phyloP scores from a whole-genome alignment of 2,329 filamentous ascomycete genomes.

The Canariomyces notabilis region DNA sequence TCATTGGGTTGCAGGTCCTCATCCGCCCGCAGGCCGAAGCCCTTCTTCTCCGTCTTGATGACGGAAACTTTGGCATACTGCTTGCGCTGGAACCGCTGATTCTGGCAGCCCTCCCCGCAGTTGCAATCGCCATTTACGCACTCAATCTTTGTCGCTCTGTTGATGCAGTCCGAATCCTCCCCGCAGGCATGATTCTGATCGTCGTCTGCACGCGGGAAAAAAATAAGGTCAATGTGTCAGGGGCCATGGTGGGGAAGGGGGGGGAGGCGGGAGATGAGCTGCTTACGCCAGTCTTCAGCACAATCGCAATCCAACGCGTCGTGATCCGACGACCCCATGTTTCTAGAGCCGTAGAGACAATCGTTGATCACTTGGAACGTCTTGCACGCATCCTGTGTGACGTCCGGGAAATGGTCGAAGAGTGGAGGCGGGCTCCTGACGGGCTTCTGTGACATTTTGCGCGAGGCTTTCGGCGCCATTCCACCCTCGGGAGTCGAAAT shows the following conservation, averaged over 20 bases:
- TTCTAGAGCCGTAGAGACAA: constrained; percentile 88
- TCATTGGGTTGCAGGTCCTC: constrained; percentile 71
- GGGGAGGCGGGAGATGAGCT: constrained; percentile 9
- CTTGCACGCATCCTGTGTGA: constrained; percentile 67
- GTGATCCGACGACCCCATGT: constrained; percentile 85
- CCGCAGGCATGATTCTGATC: constrained; percentile 79
- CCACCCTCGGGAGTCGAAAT: constrained; percentile 43
- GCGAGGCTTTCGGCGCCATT: constrained; percentile 65
- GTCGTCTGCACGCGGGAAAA: constrained; percentile 40
- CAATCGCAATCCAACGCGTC: constrained; percentile 93
- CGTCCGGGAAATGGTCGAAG: constrained; percentile 71
- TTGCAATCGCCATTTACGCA: constrained; percentile 78
- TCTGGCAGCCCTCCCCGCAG: constrained; percentile 83
- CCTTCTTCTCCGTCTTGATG: constrained; percentile 97
- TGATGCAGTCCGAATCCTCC: constrained; percentile 97
- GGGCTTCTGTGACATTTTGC: constrained; percentile 69
- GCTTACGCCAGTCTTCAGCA: constrained; percentile 88
- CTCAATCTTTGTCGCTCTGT: constrained; percentile 96
- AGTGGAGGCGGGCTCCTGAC: constrained; percentile 47
- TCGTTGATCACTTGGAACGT: constrained; percentile 77
- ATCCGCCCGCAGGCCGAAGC: constrained; percentile 84
- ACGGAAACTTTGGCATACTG: constrained; percentile 89
- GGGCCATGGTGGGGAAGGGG: constrained; percentile 6
- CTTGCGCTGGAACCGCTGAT: constrained; percentile 88
- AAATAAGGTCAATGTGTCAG: constrained; percentile 15